Percentiles rank a stretch among this genome's conserved stretches.
These are phyloP conservation scores for Lactuca sativa DNA, from an alignment of 129 eudicot genomes.

Conservation along the genomic window DNA sequence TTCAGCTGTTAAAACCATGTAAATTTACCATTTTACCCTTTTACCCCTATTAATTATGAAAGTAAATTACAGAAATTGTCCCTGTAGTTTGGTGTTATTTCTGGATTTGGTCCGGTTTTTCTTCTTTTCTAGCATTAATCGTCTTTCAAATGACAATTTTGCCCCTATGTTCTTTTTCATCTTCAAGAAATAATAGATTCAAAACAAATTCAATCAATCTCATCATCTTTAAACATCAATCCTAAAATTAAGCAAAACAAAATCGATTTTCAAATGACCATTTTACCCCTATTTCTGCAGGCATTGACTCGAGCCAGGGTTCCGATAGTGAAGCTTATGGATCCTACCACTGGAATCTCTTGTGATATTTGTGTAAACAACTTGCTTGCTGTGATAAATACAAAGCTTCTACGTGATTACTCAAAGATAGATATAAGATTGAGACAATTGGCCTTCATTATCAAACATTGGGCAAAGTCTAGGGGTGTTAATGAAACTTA, in stretches of 20 bases:
- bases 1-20: too few species aligned
- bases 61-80: too few species aligned
- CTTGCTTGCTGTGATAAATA: constrained; percentile 84
- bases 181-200: background rate
- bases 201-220: too few species aligned
- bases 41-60: too few species aligned
- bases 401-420: constrained; percentile 87
- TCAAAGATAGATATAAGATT: constrained; percentile 79
- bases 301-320: constrained; percentile 93
- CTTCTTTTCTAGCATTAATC: too few species aligned
- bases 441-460: constrained; percentile 80
- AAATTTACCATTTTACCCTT: too few species aligned
- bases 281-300: constrained; percentile 31
- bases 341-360: constrained; percentile 79
- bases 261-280: background rate
- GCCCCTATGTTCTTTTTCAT: background rate
- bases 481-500: constrained; percentile 93
- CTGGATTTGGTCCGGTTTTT: too few species aligned
- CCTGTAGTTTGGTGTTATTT: too few species aligned
- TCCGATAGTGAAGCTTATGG: constrained; percentile 97
- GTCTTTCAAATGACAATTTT: background rate
- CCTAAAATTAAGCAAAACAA: too few species aligned
- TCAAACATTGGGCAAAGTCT: constrained; percentile 96
- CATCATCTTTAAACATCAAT: too few species aligned
- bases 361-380: constrained; percentile 95